Percentiles rank a stretch among this genome's conserved stretches.
These are phyloP conservation scores for Neoarthrinium moseri DNA, from an alignment of 2,329 filamentous ascomycete genomes.

Conservation along the genomic window DNA sequence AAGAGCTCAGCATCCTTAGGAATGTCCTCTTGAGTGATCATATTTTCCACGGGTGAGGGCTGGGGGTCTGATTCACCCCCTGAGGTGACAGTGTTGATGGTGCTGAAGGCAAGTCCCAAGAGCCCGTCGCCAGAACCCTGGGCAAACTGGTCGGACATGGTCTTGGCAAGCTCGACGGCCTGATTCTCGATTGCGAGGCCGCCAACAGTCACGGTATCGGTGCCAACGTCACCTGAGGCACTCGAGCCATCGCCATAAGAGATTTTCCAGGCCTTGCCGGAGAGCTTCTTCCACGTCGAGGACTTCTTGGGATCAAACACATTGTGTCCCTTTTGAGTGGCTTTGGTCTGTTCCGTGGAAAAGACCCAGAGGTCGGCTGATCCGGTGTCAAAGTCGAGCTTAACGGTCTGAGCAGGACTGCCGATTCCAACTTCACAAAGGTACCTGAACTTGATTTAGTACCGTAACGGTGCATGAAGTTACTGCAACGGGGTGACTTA, in stretches of 20 bases:
- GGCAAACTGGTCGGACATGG: conserved; percentile 57
- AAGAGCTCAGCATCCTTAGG: conserved; percentile 55
- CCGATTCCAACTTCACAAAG: conserved; percentile 64
- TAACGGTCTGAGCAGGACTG: conserved; percentile 60
- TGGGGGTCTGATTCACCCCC: conserved; percentile 44
- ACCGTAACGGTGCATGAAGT: no score
- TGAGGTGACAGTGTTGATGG: conserved; percentile 59
- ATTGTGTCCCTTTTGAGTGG: conserved; percentile 41
- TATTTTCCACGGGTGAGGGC: conserved; percentile 66
- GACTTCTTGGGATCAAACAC: conserved; percentile 63
- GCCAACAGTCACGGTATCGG: conserved; percentile 61
- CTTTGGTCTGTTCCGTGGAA: conserved; percentile 46
- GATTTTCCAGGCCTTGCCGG: conserved; percentile 60
- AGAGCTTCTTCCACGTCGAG: conserved; percentile 51
- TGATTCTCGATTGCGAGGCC: conserved; percentile 61
- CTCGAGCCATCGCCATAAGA: conserved; percentile 67
- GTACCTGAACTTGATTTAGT: no score
- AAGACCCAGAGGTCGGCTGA: conserved; percentile 70
- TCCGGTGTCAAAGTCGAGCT: conserved; percentile 69
- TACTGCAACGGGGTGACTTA: no score
- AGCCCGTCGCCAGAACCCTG: conserved; percentile 60
- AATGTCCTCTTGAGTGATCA: conserved; percentile 53
- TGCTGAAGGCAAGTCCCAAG: conserved; percentile 63
- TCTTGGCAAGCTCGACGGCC: conserved; percentile 62
- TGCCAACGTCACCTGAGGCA: conserved; percentile 64